These are phyloP conservation scores for Epichloe typhina DNA, from an alignment of 2,329 filamentous ascomycete species.

Conservation along the genomic window DNA sequence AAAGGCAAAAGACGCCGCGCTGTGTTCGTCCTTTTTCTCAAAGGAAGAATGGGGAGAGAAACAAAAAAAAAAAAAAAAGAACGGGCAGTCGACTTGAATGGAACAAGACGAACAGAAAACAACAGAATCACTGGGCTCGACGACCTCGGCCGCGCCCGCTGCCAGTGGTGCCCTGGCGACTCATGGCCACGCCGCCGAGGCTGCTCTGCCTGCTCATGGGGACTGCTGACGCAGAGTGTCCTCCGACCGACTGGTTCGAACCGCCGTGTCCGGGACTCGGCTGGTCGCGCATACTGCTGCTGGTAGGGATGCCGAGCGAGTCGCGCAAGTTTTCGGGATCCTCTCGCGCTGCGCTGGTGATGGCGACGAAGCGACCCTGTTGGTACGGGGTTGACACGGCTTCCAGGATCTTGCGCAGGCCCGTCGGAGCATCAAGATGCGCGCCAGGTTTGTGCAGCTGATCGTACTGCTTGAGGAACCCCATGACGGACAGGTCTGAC, in stretches of 20 bases:
- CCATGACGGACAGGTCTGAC: constrained; percentile 45
- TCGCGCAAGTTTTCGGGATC: constrained; percentile 37
- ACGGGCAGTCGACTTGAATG: not conserved
- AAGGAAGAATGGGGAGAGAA: not conserved
- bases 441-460: constrained; percentile 38
- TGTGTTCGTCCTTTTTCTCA: not conserved
- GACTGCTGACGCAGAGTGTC: constrained; percentile 20
- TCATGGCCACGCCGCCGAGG: constrained; percentile 42
- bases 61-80: not conserved
- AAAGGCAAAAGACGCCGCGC: not conserved
- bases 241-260: constrained; percentile 12
- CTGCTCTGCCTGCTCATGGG: constrained; percentile 46
- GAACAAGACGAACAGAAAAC: too few species aligned
- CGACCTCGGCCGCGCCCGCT: constrained; percentile 35
- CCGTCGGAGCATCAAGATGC: constrained; percentile 40
- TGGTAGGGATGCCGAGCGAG: constrained; percentile 32
- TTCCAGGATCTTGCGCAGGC: constrained; percentile 42
- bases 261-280: constrained; percentile 15
- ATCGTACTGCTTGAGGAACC: constrained; percentile 43
- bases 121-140: constrained; percentile 12
- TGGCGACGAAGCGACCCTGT: constrained; percentile 35
- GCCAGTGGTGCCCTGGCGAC: constrained; percentile 36
- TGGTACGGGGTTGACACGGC: constrained; percentile 36
- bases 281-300: constrained; percentile 30
- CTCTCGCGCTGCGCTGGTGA: constrained; percentile 30